Percentiles rank a stretch among this genome's conserved stretches.
Evolutionary conservation across 2,329 filamentous ascomycete species (phyloP).

Genomic region (Acephala macrosclerotiorum): DNA sequence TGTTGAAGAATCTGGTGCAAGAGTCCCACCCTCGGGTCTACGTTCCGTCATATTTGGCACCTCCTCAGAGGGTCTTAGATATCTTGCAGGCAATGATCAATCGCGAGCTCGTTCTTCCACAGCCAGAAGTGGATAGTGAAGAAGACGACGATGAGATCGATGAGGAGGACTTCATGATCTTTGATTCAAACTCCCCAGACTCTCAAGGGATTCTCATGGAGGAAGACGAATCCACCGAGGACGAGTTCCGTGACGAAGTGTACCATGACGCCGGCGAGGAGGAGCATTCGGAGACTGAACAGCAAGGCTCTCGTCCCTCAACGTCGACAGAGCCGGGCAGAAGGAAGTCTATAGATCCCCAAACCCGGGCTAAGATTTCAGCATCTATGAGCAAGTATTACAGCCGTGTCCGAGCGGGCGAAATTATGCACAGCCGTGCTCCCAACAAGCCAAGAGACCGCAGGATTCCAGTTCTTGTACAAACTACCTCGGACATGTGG

Average conservation of each 20-base stretch:
- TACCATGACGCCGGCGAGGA: neutral
- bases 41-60: conserved; percentile 38
- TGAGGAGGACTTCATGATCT: neutral
- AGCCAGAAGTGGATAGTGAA: neutral
- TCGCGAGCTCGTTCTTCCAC: conserved; percentile 4
- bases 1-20: conserved; percentile 35
- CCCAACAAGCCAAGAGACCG: neutral
- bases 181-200: neutral
- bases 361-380: conserved; percentile 20
- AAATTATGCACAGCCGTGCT: neutral
- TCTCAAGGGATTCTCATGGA: neutral
- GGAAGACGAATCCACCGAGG: conserved; percentile 9
- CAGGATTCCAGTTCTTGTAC: neutral
- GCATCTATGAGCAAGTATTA: conserved; percentile 17
- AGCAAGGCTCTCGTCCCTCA: neutral
- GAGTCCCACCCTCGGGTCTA: conserved; percentile 37
- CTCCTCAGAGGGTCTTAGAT: conserved; percentile 30
- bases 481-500: conserved; percentile 26
- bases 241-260: neutral
- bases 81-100: conserved; percentile 29
- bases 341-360: conserved; percentile 6
- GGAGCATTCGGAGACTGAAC: neutral
- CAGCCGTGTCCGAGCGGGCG: conserved; percentile 19
- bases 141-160: neutral
- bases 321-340: neutral